phyloP scores from a whole-genome alignment of 345 rosid genomes.

The Salix dunnii region DNA sequence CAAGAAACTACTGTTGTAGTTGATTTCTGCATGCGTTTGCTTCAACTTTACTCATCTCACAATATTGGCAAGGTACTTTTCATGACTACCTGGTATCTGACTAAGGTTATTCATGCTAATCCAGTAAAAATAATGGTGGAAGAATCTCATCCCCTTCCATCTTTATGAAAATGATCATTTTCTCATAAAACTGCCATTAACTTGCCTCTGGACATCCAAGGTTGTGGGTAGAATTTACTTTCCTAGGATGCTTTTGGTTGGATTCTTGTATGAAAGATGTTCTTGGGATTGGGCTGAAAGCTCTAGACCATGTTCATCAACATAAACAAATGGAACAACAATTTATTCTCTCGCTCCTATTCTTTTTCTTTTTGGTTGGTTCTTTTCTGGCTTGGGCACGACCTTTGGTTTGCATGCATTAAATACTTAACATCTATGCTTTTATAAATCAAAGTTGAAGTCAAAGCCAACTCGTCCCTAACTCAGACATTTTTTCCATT shows the following conservation, averaged over 20 bases:
- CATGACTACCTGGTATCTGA: background rate
- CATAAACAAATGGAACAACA: too few relatives aligned
- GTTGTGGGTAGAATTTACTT: background rate
- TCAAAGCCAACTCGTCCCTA: too few relatives aligned
- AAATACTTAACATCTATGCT: too few relatives aligned
- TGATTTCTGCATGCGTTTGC: constrained; percentile 89
- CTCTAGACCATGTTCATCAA: too few relatives aligned
- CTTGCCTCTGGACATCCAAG: background rate
- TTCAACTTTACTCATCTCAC: constrained; percentile 90
- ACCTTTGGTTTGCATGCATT: too few relatives aligned
- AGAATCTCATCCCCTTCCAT: background rate
- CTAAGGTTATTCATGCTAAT: background rate
- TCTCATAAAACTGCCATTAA: background rate
- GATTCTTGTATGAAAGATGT: too few relatives aligned
- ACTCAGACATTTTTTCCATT: too few relatives aligned
- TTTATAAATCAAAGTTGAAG: too few relatives aligned
- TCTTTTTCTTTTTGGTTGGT: too few relatives aligned
- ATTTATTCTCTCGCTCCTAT: too few relatives aligned
- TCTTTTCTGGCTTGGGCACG: too few relatives aligned
- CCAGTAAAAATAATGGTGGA: constrained; percentile 3
- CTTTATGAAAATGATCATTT: background rate
- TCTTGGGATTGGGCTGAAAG: too few relatives aligned
- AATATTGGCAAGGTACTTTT: constrained; percentile 88
- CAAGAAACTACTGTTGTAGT: constrained; percentile 69
- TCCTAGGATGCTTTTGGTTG: background rate